Base-by-base conservation (phyloP, 257 asterid species). In the Przewalskia tangutica region DNA sequence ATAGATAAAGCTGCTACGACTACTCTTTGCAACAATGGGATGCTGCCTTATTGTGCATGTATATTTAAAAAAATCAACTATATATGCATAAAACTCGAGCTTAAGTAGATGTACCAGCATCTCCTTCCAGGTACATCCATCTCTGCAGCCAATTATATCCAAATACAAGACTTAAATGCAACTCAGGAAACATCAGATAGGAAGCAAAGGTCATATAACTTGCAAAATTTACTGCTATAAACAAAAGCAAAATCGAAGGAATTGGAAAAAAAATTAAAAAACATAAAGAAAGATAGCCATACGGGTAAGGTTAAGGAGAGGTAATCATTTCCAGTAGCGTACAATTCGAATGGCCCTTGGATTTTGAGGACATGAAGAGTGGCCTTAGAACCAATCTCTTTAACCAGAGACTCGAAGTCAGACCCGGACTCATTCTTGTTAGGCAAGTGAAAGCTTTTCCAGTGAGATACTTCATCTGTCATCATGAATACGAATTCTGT, bases 311-410 rank as follows among this genome's bases (percentile, higher is more conserved):
- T 7, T 11, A 95, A 90, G 4, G 89, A 84, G 80, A 95, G 88
- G 58, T 77, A 84, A 87, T 90, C 90, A 77, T 85, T 86, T 85
- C 97, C 88, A 23, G 77, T 78, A 70, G 87, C 90, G 55, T 84
- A 83, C 87, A 95, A 82, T 56, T 89, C 97, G 42, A 88, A 88
- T 68, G 98, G 98, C 60, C 98, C 98, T 77, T 87, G 91, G 44
- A 93, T 83, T 89, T 85, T 85, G 68, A 92, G 82, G 60, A 87
- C 86, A 75, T 87, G 91, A 80, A 93, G 82, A 36, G 87, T 84
- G 20, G 88, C 85, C 10, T 84, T 85, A 14, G 94, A 82, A 71
- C 87, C 90, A 83, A 89, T 67, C 81, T 83, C 87, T 85, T 62
- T 86, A 48, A 83, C 89, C 86, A 91, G 53, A 63, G 85, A 82